Evolutionary conservation across 2,329 filamentous ascomycete genomes (phyloP), one percentile per base, ranked within the genome.

Genomic region (Aspergillus carbonarius): DNA sequence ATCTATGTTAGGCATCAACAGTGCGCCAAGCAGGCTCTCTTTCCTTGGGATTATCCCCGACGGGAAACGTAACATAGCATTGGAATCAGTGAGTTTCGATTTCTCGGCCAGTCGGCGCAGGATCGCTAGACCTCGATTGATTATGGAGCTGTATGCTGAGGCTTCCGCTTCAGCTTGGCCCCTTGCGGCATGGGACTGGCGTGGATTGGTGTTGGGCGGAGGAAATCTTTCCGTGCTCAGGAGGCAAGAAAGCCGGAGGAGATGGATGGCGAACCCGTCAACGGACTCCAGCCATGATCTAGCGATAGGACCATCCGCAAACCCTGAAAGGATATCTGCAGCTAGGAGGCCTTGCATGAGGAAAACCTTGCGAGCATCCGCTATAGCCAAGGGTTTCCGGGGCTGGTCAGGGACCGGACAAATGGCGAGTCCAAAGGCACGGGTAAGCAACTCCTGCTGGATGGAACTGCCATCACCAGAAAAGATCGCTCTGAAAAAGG

Each of bases 261-360:
- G 82, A 66, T 88, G 93, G 58, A 90, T 85, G 1, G 91, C 89
- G 73, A 96, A 95, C 0, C 90, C 91, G 66, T 96, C 92, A 42
- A 89, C 86, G 3, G 90, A 92, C 39, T 88, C 86, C 7, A 98
- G 83, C 93, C 95, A 98, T 0, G 85, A 81, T 57, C 86, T 85
- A 4, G 93, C 89, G 7, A 97, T 77, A 4, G 85, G 83, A 15
- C 83, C 83, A 64, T 96, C 92, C n/a, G 85, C 82, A 4, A 97
- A 81, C 9, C 88, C 88, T 0, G 92, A 87, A 3, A 98, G 78
- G 53, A 98, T 96, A 66, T 98, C 93, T 0, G 92, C 93, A 1
- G 92, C 90, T 5, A 98, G 82, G 67, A 98, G 85, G 1, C 92
- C 93, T 76, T 99, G 95, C 83, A 96, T 95, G 10, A 99, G 79